Percentiles rank a stretch among this genome's conserved stretches.
Conservation (phyloP, 2,329 filamentous ascomycete species). For the Pseudovirgaria hyperparasitica region DNA sequence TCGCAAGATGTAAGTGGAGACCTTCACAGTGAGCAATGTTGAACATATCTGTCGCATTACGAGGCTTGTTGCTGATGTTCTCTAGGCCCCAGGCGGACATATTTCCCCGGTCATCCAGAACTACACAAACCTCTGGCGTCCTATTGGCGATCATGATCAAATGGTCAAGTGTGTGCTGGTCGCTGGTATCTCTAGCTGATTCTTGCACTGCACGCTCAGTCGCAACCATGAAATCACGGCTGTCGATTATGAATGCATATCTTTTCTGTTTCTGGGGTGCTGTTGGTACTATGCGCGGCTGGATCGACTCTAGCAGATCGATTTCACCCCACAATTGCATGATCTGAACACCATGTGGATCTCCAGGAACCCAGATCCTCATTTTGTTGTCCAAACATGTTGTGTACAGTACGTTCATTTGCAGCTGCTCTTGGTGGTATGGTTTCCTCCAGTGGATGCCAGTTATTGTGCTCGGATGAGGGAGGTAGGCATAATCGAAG, state of each 20-base stretch:
- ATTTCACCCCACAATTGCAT: constrained; percentile 72
- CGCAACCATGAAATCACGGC: constrained; percentile 63
- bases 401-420: constrained; percentile 83
- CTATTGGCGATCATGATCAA: constrained; percentile 76
- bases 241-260: constrained; percentile 73
- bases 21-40: constrained; percentile 70
- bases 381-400: constrained; percentile 70
- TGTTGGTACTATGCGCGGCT: constrained; percentile 35
- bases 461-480: constrained; percentile 73
- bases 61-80: constrained; percentile 61
- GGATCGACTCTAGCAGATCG: constrained; percentile 60
- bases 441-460: constrained; percentile 76
- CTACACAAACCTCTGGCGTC: constrained; percentile 74
- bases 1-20: constrained; percentile 29
- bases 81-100: constrained; percentile 92
- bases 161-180: constrained; percentile 66
- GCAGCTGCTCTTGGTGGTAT: constrained; percentile 60
- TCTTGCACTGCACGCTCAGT: constrained; percentile 63
- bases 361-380: constrained; percentile 70
- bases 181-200: constrained; percentile 43
- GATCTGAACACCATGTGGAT: constrained; percentile 56
- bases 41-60: constrained; percentile 59
- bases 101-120: constrained; percentile 68
- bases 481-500: constrained; percentile 83
- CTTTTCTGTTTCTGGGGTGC: constrained; percentile 32